Evolutionary conservation across 1,139 yeast genomes (phyloP), one percentile per base, ranked within the genome.

Genomic region (Lodderomyces metapsilosis): DNA sequence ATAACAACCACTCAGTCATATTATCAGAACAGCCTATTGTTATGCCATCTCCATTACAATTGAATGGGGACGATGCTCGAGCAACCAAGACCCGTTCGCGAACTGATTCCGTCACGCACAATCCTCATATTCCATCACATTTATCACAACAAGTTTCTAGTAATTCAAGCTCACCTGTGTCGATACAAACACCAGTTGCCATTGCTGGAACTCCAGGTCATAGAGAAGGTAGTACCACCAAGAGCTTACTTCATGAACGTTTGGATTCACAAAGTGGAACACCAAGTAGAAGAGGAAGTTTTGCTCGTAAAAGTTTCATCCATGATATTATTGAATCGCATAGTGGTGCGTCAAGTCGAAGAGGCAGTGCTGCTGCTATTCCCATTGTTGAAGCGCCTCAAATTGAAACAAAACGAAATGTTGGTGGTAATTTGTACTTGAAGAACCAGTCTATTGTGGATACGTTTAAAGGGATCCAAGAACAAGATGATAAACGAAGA

Each of bases 381-480:
- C 23, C 37, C 2, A 59, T 64, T 1, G 54, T 62, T n/a, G 78
- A 73, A 47, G 74, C 74, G 1, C 68, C 71, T 2, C 72, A 66
- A 51, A 64, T 73, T 34, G 81, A 75, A 51, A 75, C 80, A 0
- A 72, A 68, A 47, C 54, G 81, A 27, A 73, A 75, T 44, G 81
- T 76, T 5, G 78, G 74, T n/a, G 82, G 82, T 13, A 82, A 77
- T 49, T 59, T 77, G 32, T 77, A 76, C 53, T 53, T 76, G 46
- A 67, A 63, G 40, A 74, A 70, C 44, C 77, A 73, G 35, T 68
- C 79, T 1, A 71, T 70, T 0, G 68, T 74, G n/a, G 78, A 73
- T 39, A 66, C 81, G 0, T 66, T 77, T 49, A 74, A 69, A 48
- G 78, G 68, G 11, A 71, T 77, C 11, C 75, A 72, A 50, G 66